Conservation (phyloP, 176 grass and related monocot species). For the Olyra latifolia region DNA sequence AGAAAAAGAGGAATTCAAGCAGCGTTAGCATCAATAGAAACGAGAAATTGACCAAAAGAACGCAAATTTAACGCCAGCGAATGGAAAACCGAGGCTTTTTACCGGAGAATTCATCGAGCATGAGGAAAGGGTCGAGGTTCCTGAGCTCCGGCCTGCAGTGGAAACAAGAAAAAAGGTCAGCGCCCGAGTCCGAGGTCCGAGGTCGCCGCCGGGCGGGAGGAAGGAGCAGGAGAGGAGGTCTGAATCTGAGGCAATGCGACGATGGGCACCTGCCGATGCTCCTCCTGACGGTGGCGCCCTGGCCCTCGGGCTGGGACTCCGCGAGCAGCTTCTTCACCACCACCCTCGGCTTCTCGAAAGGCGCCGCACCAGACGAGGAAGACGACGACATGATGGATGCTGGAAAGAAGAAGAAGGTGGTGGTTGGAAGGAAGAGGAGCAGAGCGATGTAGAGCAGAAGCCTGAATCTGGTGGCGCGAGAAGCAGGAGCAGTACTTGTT, state of each 20-base stretch:
- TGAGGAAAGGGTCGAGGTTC: slow-evolving; percentile 75
- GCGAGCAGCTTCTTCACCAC: slow-evolving; percentile 70
- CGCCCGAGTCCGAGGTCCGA: too few relatives aligned
- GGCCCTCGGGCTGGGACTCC: slow-evolving; percentile 68
- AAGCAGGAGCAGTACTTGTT: neutral
- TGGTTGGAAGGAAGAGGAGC: neutral
- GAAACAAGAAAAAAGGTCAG: neutral
- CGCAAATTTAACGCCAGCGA: neutral
- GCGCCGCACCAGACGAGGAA: neutral
- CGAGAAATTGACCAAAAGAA: neutral
- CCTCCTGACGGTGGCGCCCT: slow-evolving; percentile 73
- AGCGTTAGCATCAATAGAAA: neutral
- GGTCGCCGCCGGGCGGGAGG: too few relatives aligned
- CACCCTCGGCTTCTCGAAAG: slow-evolving; percentile 53
- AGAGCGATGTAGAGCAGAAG: neutral
- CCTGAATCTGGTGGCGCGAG: neutral
- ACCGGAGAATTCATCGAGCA: slow-evolving; percentile 64
- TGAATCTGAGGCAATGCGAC: neutral
- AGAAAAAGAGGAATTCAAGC: neutral
- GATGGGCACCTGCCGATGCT: slow-evolving; percentile 71
- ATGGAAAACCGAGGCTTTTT: too few relatives aligned
- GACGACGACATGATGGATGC: slow-evolving; percentile 27
- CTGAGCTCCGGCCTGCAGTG: slow-evolving; percentile 58
- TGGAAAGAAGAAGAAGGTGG: neutral
- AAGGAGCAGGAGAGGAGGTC: too few relatives aligned